Percentiles rank a stretch among this genome's conserved stretches.
phyloP scores from a whole-genome alignment of 768 basidiomycete genomes.

The Galerina marginata region DNA sequence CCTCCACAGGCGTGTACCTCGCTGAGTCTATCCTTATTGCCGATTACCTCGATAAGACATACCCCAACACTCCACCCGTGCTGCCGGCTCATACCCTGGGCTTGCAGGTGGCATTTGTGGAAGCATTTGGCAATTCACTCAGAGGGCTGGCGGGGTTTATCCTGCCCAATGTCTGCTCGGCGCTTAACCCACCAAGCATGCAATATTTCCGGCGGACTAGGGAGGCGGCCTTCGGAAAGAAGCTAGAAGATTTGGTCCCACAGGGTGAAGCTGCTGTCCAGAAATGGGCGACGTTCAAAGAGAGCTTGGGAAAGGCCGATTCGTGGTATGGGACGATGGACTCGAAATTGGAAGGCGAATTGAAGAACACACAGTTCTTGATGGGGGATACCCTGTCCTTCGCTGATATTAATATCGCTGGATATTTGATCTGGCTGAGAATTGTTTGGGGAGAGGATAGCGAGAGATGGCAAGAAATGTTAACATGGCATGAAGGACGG shows the following conservation, averaged over 20 bases:
- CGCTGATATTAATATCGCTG: constrained; percentile 43
- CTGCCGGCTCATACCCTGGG: constrained; percentile 31
- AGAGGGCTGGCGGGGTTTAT: constrained; percentile 9
- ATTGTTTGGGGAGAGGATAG: constrained; percentile 36
- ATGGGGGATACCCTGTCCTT: constrained; percentile 39
- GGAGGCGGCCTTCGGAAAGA: constrained; percentile 21
- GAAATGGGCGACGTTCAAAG: constrained; percentile 29
- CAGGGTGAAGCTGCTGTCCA: constrained; percentile 22
- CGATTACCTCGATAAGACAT: constrained; percentile 53
- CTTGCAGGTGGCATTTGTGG: constrained; percentile 19
- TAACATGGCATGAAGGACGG: constrained; percentile 35
- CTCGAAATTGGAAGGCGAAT: not conserved
- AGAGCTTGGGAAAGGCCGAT: constrained; percentile 21
- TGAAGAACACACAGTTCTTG: constrained; percentile 25
- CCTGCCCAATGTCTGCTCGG: constrained; percentile 7
- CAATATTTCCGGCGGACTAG: constrained; percentile 26
- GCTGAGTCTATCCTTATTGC: constrained; percentile 54
- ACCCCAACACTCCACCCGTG: constrained; percentile 46
- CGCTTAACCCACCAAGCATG: constrained; percentile 19
- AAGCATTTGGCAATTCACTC: not conserved
- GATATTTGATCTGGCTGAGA: constrained; percentile 29
- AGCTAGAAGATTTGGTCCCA: constrained; percentile 28
- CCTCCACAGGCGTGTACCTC: constrained; percentile 40
- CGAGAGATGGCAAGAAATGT: constrained; percentile 39
- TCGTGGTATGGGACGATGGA: constrained; percentile 28